Percentiles rank a stretch among this genome's conserved stretches.
Conservation (phyloP, 495 filamentous ascomycete species). For the Articulospora tetracladia region DNA sequence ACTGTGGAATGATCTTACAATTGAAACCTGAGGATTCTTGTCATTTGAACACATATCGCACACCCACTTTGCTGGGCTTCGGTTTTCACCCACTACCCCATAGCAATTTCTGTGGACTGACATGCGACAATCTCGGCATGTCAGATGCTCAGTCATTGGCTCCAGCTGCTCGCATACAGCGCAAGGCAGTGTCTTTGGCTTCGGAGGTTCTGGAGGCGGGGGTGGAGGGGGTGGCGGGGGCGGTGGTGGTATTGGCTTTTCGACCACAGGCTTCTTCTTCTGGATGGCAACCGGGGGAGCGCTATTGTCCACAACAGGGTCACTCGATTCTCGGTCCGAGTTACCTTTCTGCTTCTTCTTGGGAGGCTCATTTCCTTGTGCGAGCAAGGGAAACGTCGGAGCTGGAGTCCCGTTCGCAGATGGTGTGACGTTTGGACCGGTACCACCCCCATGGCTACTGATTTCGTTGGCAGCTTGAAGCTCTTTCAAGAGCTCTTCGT, state of each 20-base stretch:
- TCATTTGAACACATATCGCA: slow-evolving; percentile 97
- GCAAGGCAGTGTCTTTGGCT: slow-evolving; percentile 74
- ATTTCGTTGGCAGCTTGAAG: slow-evolving; percentile 50
- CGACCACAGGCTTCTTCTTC: slow-evolving; percentile 58
- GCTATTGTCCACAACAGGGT: slow-evolving; percentile 7
- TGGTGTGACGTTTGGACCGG: slow-evolving; percentile 1
- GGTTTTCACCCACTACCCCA: slow-evolving; percentile 65
- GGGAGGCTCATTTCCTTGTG: slow-evolving; percentile 29
- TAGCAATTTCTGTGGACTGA: slow-evolving; percentile 95
- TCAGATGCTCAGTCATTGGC: slow-evolving; percentile 63
- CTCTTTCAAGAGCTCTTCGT: slow-evolving; percentile 88
- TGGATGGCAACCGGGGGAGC: slow-evolving; percentile 35
- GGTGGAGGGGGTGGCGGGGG: slow-evolving; percentile 35
- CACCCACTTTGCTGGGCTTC: slow-evolving; percentile 68
- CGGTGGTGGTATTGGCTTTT: slow-evolving; percentile 40
- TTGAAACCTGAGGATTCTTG: slow-evolving; percentile 78
- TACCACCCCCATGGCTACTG: slow-evolving; percentile 28
- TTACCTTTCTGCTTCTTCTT: slow-evolving; percentile 51
- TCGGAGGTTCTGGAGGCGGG: slow-evolving; percentile 67
- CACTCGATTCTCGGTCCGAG: slow-evolving; percentile 40
- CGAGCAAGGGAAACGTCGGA: slow-evolving; percentile 9
- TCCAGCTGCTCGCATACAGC: slow-evolving; percentile 78
- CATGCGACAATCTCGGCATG: slow-evolving; percentile 80
- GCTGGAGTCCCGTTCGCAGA: slow-evolving; percentile 23
- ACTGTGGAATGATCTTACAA: slow-evolving; percentile 47